Evolutionary conservation across 1,284 basidiomycete species (phyloP).

Genomic region (Mycosarcoma maydis): DNA sequence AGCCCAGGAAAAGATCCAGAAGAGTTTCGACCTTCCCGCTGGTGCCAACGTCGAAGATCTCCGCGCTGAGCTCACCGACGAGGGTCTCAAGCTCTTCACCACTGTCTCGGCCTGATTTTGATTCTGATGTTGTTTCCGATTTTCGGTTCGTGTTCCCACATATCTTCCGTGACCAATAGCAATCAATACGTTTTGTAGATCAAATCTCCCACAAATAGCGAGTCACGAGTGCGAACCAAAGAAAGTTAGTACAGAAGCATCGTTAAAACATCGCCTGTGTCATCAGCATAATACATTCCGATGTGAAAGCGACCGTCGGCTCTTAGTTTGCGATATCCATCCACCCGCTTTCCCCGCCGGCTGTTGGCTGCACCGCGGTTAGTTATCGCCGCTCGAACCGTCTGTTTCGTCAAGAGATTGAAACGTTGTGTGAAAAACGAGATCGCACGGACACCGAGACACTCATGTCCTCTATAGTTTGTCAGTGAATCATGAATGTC

Average conservation of each 20-base stretch:
- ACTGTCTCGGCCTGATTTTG: slow-evolving; percentile 24
- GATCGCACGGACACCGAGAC: too few relatives aligned
- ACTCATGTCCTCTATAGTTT: too few relatives aligned
- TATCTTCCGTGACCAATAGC: too few relatives aligned
- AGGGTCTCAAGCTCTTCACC: slow-evolving; percentile 46
- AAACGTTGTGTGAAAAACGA: neutral
- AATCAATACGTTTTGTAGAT: neutral
- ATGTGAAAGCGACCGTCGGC: neutral
- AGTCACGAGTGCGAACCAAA: too few relatives aligned
- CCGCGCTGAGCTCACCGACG: slow-evolving; percentile 39
- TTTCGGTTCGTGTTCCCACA: too few relatives aligned
- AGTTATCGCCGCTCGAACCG: neutral
- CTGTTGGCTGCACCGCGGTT: neutral
- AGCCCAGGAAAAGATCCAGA: slow-evolving; percentile 17
- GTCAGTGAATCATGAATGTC: too few relatives aligned
- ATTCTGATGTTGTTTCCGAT: neutral
- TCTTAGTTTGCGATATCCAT: neutral
- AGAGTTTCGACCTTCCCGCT: slow-evolving; percentile 35
- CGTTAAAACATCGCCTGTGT: neutral
- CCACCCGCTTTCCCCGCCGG: slow-evolving; percentile 2
- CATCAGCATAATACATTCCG: neutral
- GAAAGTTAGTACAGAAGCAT: too few relatives aligned
- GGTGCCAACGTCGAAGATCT: slow-evolving; percentile 38
- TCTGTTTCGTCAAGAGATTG: neutral
- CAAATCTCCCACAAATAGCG: too few relatives aligned